Conservation (phyloP, 495 filamentous ascomycete species). For the Tuber magnatum region DNA sequence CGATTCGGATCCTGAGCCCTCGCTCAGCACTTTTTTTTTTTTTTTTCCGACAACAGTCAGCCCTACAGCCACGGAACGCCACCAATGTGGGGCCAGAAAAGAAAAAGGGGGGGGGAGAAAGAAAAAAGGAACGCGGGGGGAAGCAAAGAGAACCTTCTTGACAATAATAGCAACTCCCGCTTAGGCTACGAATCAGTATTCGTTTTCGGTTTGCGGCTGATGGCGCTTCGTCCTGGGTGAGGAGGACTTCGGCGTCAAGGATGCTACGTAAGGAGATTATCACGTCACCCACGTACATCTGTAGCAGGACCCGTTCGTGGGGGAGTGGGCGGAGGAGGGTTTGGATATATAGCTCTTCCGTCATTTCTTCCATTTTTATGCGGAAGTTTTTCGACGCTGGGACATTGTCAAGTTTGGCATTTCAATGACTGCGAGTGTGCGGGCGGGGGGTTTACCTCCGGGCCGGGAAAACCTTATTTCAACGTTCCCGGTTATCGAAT, state of each 20-base stretch:
- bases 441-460: background rate
- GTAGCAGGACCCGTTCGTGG: background rate
- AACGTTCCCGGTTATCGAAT: constrained; percentile 4
- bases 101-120: no score
- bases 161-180: constrained; percentile 5
- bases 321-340: background rate
- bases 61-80: background rate
- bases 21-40: background rate
- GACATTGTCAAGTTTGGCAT: background rate
- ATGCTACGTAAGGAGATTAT: background rate
- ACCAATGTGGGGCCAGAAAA: background rate
- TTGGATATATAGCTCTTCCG: background rate
- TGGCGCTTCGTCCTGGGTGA: background rate
- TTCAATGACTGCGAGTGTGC: background rate
- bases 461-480: background rate
- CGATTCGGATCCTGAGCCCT: background rate
- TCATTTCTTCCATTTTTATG: background rate
- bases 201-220: background rate
- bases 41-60: background rate
- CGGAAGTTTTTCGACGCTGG: background rate
- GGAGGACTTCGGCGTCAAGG: background rate
- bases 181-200: constrained; percentile 5
- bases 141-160: constrained; percentile 2
- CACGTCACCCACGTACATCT: constrained; percentile 7
- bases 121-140: no score